Conservation (phyloP, 129 eudicot genomes). For the Arctium lappa region DNA sequence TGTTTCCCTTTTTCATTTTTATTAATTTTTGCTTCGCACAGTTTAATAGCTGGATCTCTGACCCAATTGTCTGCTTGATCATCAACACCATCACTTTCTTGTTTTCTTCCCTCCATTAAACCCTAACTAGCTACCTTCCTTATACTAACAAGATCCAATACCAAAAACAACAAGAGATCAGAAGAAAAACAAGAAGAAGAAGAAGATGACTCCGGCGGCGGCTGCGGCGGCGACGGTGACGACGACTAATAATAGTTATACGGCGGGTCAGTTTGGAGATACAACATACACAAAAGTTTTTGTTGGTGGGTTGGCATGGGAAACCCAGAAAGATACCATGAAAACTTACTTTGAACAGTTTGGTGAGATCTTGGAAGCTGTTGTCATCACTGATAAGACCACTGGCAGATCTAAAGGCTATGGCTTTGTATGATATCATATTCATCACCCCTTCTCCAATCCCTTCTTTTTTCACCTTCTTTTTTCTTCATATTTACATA, state of each 20-base stretch:
- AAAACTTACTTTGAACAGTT: constrained; percentile 85
- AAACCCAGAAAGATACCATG: constrained; percentile 92
- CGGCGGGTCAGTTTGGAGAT: constrained; percentile 84
- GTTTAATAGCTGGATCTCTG: constrained; percentile 61
- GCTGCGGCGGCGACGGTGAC: constrained; percentile 15
- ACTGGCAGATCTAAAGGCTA: constrained; percentile 98
- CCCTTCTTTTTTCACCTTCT: neutral
- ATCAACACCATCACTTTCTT: constrained; percentile 40
- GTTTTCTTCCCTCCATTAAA: constrained; percentile 7
- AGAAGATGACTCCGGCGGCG: constrained; percentile 37
- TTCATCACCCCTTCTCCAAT: neutral
- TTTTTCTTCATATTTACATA: neutral
- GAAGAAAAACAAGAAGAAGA: neutral
- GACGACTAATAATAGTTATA: constrained; percentile 34
- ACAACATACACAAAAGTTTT: constrained; percentile 93
- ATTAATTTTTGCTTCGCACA: constrained; percentile 17
- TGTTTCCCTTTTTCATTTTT: constrained; percentile 7
- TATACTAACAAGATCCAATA: neutral
- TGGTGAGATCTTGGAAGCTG: constrained; percentile 96
- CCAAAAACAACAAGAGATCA: neutral
- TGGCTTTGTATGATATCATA: constrained; percentile 64
- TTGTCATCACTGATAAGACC: constrained; percentile 84
- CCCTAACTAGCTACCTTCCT: neutral
- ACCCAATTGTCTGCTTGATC: constrained; percentile 60
- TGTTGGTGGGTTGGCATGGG: constrained; percentile 99